These are phyloP conservation scores for Calonectria hawksworthii DNA, from an alignment of 2,329 filamentous ascomycete genomes.

Conservation along the genomic window DNA sequence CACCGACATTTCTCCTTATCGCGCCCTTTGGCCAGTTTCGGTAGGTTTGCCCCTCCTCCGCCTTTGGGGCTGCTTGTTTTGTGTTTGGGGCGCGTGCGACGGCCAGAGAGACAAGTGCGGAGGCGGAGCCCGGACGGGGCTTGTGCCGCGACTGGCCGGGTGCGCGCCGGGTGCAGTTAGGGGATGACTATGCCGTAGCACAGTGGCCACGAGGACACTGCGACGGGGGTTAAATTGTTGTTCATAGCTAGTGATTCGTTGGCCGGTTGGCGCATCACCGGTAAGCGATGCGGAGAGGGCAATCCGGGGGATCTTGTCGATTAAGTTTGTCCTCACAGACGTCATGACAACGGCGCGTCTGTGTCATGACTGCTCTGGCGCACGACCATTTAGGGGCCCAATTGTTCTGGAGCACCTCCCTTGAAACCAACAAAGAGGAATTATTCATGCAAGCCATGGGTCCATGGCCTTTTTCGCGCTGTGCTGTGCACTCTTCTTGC, in stretches of 20 bases:
- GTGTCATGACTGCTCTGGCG: not conserved
- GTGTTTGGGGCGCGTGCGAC: constrained; percentile 4
- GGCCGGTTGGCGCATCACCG: not conserved
- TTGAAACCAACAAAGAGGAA: too few species aligned
- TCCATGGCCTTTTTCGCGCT: not conserved
- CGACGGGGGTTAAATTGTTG: not conserved
- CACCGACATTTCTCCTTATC: not conserved
- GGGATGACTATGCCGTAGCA: not conserved
- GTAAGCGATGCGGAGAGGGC: not conserved
- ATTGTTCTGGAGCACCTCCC: not conserved
- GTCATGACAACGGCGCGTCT: not conserved
- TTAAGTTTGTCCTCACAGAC: not conserved
- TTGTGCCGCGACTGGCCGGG: constrained; percentile 25
- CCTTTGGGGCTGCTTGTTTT: constrained; percentile 7
- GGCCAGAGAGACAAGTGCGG: constrained; percentile 11
- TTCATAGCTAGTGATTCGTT: not conserved
- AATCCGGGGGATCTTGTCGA: not conserved
- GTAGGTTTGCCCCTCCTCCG: not conserved
- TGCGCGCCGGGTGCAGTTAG: not conserved
- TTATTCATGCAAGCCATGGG: not conserved
- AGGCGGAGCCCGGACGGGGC: constrained; percentile 5
- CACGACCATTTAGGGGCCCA: not conserved
- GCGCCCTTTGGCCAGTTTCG: not conserved
- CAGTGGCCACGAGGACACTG: constrained; percentile 14
- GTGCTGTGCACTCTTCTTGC: not conserved